Base-by-base conservation (phyloP, 495 filamentous ascomycete genomes). In the Aspergillus egyptiacus region DNA sequence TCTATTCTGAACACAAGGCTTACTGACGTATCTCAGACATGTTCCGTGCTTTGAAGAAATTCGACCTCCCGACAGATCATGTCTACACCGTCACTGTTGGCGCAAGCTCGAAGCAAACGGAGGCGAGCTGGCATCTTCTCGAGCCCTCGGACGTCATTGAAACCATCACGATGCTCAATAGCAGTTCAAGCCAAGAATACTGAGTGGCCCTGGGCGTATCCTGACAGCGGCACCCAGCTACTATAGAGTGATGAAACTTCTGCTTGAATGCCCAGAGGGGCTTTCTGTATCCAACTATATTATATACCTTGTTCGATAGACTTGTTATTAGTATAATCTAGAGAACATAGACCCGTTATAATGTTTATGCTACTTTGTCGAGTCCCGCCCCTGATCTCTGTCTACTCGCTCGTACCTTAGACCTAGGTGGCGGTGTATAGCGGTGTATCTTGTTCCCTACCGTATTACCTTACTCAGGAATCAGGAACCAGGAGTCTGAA, bases 11-110 rank as follows among this genome's bases (percentile, higher is more conserved):
- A 15, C 20, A 14, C n/a, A n/a, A n/a, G n/a, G n/a, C n/a, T 14
- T 47, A 17, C 27, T 55, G 38, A 48, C 32, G 5, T 43, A 24
- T 27, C 8, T 53, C 27, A 80, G 70, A 80, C 49, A 80, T 80
- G 77, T 80, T 80, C 77, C 81, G 82, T 35, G 80, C 83, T 2
- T 73, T 89, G 13, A 76, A 78, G 46, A 76, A 72, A 20, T 75
- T 78, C 20, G 63, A 71, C 3, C 62, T 84, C 2, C 72, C 79
- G 2, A 58, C 73, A 50, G 70, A 83, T 18, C 77, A 87, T 58
- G 77, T 91, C 45, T 96, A 93, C 66, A 83, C 86, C 11, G 86
- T 93, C 20, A 93, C 89, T 3, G 86, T 97, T 18, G 91, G 91
- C 15, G 83, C 89, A 4, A 86, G 81, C 53, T 86, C 82, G 23